Percentiles rank a stretch among this genome's conserved stretches.
Evolutionary conservation across 2,329 filamentous ascomycete genomes (phyloP).

Genomic region (Aspergillus fumigatus): DNA sequence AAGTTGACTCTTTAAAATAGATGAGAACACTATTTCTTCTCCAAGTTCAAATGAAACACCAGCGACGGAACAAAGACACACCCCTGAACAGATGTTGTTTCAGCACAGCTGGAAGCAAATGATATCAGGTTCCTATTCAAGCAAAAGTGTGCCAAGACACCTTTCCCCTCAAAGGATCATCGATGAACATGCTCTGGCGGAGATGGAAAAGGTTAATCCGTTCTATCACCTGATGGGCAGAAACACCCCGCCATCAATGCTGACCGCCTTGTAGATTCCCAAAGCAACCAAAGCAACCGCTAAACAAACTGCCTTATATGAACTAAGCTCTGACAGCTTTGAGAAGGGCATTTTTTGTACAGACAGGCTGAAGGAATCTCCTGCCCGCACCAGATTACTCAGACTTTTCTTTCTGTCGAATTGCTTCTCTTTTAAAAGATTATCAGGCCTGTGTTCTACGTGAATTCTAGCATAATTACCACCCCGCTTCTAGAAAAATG

Average conservation of each 20-base stretch:
- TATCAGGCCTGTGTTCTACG: background rate
- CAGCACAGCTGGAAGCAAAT: constrained; percentile 6
- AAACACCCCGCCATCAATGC: constrained; percentile 18
- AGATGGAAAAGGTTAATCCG: constrained; percentile 18
- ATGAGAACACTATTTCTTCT: background rate
- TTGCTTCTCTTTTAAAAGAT: background rate
- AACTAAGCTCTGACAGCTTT: constrained; percentile 20
- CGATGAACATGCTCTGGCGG: constrained; percentile 19
- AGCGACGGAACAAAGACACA: background rate
- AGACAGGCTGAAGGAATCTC: background rate
- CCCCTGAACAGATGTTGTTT: constrained; percentile 4
- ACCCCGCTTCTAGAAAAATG: constrained; percentile 43
- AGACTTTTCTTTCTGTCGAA: background rate
- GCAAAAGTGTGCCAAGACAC: constrained; percentile 19
- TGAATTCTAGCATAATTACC: constrained; percentile 2
- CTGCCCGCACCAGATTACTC: background rate
- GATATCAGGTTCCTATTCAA: constrained; percentile 8
- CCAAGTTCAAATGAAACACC: background rate
- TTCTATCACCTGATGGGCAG: constrained; percentile 22
- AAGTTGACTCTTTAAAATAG: background rate
- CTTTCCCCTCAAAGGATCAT: constrained; percentile 16
- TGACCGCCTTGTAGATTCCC: constrained; percentile 25
- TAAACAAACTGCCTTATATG: constrained; percentile 33
- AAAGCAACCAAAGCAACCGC: constrained; percentile 18
- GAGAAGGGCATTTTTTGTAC: constrained; percentile 3